phyloP scores from a whole-genome alignment of 805 yeast species.

The Wickerhamomyces bisporus region DNA sequence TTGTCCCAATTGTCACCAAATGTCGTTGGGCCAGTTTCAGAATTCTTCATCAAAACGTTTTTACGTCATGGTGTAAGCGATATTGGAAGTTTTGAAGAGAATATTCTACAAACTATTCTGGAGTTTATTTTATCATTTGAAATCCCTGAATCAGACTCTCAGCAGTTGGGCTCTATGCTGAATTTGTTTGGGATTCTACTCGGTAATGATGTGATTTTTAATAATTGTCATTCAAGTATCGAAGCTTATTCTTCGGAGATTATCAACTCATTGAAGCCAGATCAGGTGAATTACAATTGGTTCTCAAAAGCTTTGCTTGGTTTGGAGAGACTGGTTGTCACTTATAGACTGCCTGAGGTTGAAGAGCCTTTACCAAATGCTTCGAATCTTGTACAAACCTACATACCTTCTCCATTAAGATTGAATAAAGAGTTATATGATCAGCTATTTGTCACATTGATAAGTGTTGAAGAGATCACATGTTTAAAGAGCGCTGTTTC shows the following conservation, averaged over 20 bases:
- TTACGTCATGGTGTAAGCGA: conserved; percentile 28
- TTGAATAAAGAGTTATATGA: conserved; percentile 22
- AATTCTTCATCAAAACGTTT: conserved; percentile 32
- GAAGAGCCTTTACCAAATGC: conserved; percentile 28
- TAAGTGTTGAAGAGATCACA: conserved; percentile 35
- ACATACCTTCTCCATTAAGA: conserved; percentile 19
- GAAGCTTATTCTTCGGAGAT: conserved; percentile 34
- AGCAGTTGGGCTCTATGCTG: conserved; percentile 34
- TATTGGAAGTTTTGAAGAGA: conserved; percentile 29
- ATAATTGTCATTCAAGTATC: conserved; percentile 28
- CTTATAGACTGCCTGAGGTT: conserved; percentile 43
- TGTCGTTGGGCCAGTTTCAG: conserved; percentile 32
- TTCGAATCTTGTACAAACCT: conserved; percentile 12
- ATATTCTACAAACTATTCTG: conserved; percentile 32
- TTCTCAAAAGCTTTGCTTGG: conserved; percentile 52
- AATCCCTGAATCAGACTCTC: conserved; percentile 22
- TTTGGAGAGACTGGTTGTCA: conserved; percentile 50
- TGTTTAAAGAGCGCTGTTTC: conserved; percentile 45
- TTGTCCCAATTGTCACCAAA: conserved; percentile 41
- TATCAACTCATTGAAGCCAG: conserved; percentile 30
- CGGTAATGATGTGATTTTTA: conserved; percentile 33
- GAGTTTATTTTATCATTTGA: conserved; percentile 32
- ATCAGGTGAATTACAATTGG: conserved; percentile 44
- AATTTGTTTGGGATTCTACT: conserved; percentile 39
- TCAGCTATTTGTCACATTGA: conserved; percentile 38